Base-by-base conservation (phyloP, 1,284 basidiomycete species). In the Boletus smithii region DNA sequence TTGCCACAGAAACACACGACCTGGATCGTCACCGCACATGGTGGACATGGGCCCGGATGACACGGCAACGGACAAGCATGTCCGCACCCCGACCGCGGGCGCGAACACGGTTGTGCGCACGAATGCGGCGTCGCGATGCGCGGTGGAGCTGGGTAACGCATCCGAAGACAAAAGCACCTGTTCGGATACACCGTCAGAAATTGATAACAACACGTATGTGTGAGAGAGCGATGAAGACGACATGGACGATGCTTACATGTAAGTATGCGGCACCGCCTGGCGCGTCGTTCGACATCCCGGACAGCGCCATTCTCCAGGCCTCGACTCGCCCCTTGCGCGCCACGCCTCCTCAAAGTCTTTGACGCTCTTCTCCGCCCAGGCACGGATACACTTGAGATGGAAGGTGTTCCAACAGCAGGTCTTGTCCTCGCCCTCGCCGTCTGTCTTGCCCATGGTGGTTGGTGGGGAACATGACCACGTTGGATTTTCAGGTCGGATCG, bases 401-500 rank as follows among this genome's bases (percentile, higher is more conserved):
- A 91, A 90, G 0, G 85, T 80, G n/a, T 79, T 86, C 81, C 86
- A 91, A 58, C 91, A 93, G 57, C 81, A 88, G 49, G 83, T 80
- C 17, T 72, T 67, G 5, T 42, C 51, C 8, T 62, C 56, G 2
- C 14, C 30, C 24, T 51, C 51, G 44, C 60, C 51, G 35, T 53
- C 46, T 24, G n/a, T 48, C 56, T n/a, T 73, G 66, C 29, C n/a
- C n/a, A n/a, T n/a, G n/a, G 2, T 14, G 5, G 75, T 72, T 0
- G 75, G 72, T 1, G 85, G 84, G 5, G 84, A 82, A 62, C 91
- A 91, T 0, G 86, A 88, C 81, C 89, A 90, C 0, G 82, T 86
- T 2, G 81, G 75, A 43, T 91, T 79, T 1, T 76, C 76, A 2
- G 88, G 85, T 35, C 81, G 78, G 20, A 93, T 81, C 0, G 83